Percentiles rank a stretch among this genome's conserved stretches.
These are phyloP conservation scores for Umbelopsis vinacea DNA, from an alignment of 192 early-diverging fungal species.

Conservation along the genomic window DNA sequence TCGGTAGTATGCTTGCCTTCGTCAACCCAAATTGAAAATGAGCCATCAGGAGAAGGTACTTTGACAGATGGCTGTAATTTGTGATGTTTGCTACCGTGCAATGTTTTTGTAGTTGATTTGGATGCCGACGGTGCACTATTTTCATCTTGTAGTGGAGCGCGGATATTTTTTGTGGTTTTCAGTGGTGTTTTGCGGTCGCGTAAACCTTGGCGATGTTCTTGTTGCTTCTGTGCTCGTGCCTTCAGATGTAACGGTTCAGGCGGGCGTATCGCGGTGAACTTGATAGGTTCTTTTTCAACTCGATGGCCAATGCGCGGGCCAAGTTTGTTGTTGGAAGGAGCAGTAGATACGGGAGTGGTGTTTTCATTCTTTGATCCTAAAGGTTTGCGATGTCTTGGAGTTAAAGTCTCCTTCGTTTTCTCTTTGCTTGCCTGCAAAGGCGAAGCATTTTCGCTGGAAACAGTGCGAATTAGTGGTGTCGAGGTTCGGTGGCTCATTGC, in stretches of 20 bases:
- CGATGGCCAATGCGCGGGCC: not conserved
- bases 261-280: not conserved
- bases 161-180: not conserved
- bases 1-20: not conserved
- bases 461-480: not conserved
- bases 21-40: conserved; percentile 8
- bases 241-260: not conserved
- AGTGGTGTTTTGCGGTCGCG: not conserved
- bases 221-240: not conserved
- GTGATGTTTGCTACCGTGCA: not conserved
- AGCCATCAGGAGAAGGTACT: not conserved
- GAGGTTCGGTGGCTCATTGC: conserved; percentile 7
- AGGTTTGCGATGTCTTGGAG: conserved; percentile 9
- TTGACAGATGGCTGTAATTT: not conserved
- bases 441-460: not conserved
- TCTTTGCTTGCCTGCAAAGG: conserved; percentile 1
- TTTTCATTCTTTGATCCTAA: conserved; percentile 1
- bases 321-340: not conserved
- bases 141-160: not conserved
- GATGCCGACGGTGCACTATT: not conserved
- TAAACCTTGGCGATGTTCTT: not conserved
- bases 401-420: not conserved
- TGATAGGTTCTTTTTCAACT: not conserved
- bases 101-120: not conserved
- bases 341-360: not conserved